These are phyloP conservation scores for Sporothrix curviconia DNA, from an alignment of 2,329 filamentous ascomycete genomes.

Conservation along the genomic window DNA sequence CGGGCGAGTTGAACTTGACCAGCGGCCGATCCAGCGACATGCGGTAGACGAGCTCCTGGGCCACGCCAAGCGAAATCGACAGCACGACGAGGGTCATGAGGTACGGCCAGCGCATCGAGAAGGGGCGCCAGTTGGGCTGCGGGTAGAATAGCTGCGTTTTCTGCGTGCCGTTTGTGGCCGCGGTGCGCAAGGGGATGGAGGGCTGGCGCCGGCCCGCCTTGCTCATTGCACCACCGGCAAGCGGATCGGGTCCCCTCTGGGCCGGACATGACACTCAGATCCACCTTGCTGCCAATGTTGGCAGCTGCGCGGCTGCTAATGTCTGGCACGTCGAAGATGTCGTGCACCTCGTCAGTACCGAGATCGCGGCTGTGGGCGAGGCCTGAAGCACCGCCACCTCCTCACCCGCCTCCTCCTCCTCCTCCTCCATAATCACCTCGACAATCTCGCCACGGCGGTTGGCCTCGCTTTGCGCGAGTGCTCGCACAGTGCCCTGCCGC, in stretches of 20 bases:
- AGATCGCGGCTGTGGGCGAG: neutral
- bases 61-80: slow-evolving; percentile 45
- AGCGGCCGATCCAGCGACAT: slow-evolving; percentile 40
- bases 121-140: slow-evolving; percentile 60
- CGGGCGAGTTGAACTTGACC: slow-evolving; percentile 43
- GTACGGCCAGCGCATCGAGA: slow-evolving; percentile 59
- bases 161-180: slow-evolving; percentile 24
- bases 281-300: slow-evolving; percentile 31
- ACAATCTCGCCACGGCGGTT: slow-evolving; percentile 55
- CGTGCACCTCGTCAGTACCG: no score
- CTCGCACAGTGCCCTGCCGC: slow-evolving; percentile 37
- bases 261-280: slow-evolving; percentile 47
- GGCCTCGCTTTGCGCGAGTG: slow-evolving; percentile 51
- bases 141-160: slow-evolving; percentile 51
- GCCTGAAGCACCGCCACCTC: slow-evolving; percentile 32
- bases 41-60: slow-evolving; percentile 51
- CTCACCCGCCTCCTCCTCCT: slow-evolving; percentile 18
- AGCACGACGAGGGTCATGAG: slow-evolving; percentile 46
- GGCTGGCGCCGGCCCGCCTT: slow-evolving; percentile 29
- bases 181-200: slow-evolving; percentile 25
- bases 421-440: slow-evolving; percentile 45
- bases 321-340: no score
- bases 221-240: slow-evolving; percentile 16
- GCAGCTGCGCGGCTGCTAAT: neutral
- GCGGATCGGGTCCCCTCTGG: slow-evolving; percentile 22